Percentiles rank a stretch among this genome's conserved stretches.
These are phyloP conservation scores for Vitis rotundifolia DNA, from an alignment of 164 flowering plant genomes.

Conservation along the genomic window DNA sequence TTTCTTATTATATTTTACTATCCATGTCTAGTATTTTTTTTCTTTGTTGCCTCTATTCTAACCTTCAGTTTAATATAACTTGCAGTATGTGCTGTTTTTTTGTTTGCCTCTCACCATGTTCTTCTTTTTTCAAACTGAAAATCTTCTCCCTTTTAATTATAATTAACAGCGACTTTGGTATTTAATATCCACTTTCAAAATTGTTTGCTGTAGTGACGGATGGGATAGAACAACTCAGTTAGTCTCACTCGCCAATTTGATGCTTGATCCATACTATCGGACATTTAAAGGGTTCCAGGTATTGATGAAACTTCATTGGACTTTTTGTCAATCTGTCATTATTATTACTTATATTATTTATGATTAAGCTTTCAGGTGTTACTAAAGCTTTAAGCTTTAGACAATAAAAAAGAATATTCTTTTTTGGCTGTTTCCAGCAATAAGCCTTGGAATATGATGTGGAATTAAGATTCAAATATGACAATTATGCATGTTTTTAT, in stretches of 20 bases:
- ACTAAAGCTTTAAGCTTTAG: background rate
- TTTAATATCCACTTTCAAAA: background rate
- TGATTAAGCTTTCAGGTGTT: too few species aligned
- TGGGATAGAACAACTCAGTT: slow-evolving; percentile 99
- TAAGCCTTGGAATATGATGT: too few species aligned
- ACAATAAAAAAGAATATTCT: background rate
- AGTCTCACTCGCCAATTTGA: slow-evolving; percentile 87
- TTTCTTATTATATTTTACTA: too few species aligned
- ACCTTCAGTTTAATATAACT: too few species aligned
- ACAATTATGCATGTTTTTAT: background rate
- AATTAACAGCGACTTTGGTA: background rate
- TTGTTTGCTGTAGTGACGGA: slow-evolving; percentile 71
- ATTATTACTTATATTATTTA: too few species aligned
- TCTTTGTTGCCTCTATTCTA: too few species aligned
- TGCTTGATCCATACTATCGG: slow-evolving; percentile 97
- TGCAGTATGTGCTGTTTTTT: too few species aligned
- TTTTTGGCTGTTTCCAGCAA: too few species aligned
- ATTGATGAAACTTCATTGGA: background rate
- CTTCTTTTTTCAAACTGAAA: too few species aligned
- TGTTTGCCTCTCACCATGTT: too few species aligned
- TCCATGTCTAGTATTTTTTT: too few species aligned
- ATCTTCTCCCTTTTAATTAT: background rate
- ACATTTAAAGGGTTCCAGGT: slow-evolving; percentile 98
- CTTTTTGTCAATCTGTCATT: background rate
- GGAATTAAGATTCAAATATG: too few species aligned